These are phyloP conservation scores for Middelhovenomyces tepae DNA, from an alignment of 805 yeast species.

Conservation along the genomic window DNA sequence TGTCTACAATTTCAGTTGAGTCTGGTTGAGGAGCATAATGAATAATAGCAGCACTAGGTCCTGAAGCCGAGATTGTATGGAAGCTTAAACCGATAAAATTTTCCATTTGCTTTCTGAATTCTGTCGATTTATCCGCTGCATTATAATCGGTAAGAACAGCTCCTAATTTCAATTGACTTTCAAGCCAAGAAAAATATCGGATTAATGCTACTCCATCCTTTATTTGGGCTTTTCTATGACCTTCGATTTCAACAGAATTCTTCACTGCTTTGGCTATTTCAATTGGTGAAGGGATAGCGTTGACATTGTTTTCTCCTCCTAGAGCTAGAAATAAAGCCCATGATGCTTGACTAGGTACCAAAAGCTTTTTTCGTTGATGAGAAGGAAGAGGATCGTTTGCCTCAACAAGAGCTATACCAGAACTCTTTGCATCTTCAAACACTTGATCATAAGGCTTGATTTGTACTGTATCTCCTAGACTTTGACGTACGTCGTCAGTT, in stretches of 20 bases:
- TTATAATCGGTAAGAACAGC: constrained; percentile 45
- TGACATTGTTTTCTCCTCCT: constrained; percentile 30
- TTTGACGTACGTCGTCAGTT: constrained; percentile 29
- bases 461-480: constrained; percentile 38
- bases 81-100: constrained; percentile 52
- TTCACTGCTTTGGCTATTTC: constrained; percentile 66
- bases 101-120: constrained; percentile 31
- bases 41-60: constrained; percentile 68
- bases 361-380: constrained; percentile 27
- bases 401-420: constrained; percentile 11
- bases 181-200: constrained; percentile 77
- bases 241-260: constrained; percentile 60
- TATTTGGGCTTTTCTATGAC: constrained; percentile 66
- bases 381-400: constrained; percentile 4
- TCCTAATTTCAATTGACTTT: constrained; percentile 40
- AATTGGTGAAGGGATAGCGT: constrained; percentile 48
- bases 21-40: constrained; percentile 61
- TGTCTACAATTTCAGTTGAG: constrained; percentile 52
- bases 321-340: constrained; percentile 59
- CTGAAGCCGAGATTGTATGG: constrained; percentile 66
- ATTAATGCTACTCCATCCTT: constrained; percentile 76
- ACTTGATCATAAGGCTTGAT: constrained; percentile 48
- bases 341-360: constrained; percentile 50
- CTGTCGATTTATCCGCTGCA: constrained; percentile 46
- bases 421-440: constrained; percentile 43